Evolutionary conservation across 2,329 filamentous ascomycete genomes (phyloP), one percentile per base, ranked within the genome.

Genomic region (Raffaelea albimanens): DNA sequence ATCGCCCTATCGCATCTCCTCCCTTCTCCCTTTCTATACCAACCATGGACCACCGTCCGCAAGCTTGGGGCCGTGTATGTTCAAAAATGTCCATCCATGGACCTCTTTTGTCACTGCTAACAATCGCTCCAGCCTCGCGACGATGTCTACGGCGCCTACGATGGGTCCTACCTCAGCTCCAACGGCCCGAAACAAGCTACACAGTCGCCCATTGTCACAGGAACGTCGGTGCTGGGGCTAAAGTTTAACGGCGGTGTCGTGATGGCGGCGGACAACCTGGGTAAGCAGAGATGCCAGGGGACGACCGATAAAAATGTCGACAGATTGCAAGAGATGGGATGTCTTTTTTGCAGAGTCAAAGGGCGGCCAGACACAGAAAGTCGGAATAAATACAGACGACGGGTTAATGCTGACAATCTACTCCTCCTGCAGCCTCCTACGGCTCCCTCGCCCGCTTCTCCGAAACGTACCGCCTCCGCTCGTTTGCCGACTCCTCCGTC

Each of bases 181-280:
- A 73, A 68, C 58, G 75, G 73, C 48, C 87, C 90, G 50, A 89
- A 80, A 63, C 80, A 89, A 61, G 87, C 94, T 68, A 96, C 93
- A 47, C 89, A 95, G 69, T 82, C 82, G 29, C 93, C 93, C 60
- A 84, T 95, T 57, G 93, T 98, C 53, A 98, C 93, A 45, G 93
- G 93, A 62, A 97, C 93, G 44, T 97, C 93, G 46, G 93, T 98
- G 54, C 70, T 98, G 49, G 93, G 84, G 55, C 78, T 96, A 65
- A 97, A 97, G 75, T 98, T 89, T 77, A 91, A 89, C 62, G 87
- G 90, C 57, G 93, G 93, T 62, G 89, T 98, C 54, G 90, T 95
- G 60, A 91, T 98, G 65, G 93, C 91, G 45, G 88, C 93, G 59
- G 93, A 98, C 69, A 98, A 97, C 72, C 73, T 98, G 55, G 89